phyloP scores from a whole-genome alignment of 2,329 filamentous ascomycete species.

The Falciphora oryzae region DNA sequence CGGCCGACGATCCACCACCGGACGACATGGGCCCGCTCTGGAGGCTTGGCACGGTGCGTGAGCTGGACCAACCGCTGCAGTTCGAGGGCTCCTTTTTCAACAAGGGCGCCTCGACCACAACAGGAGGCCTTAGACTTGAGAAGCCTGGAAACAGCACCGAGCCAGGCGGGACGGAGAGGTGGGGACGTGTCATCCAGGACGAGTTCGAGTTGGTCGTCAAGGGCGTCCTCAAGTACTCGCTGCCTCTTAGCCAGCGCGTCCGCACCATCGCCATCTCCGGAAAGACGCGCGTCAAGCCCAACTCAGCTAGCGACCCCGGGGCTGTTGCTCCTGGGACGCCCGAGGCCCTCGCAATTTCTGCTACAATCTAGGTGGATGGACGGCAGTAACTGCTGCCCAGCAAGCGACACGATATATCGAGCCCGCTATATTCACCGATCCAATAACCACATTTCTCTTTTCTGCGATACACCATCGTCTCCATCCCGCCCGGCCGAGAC shows the following conservation, averaged over 20 bases:
- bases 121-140: slow-evolving; percentile 74
- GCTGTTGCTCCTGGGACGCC: slow-evolving; percentile 19
- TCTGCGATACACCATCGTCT: not conserved
- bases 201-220: slow-evolving; percentile 91
- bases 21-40: slow-evolving; percentile 72
- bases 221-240: slow-evolving; percentile 78
- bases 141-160: slow-evolving; percentile 86
- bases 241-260: slow-evolving; percentile 55
- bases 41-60: slow-evolving; percentile 80
- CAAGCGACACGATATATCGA: not conserved
- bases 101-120: slow-evolving; percentile 62
- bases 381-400: not conserved
- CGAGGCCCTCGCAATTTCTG: slow-evolving; percentile 22
- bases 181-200: slow-evolving; percentile 85
- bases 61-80: slow-evolving; percentile 79
- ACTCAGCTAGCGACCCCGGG: slow-evolving; percentile 50
- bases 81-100: slow-evolving; percentile 90
- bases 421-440: not conserved
- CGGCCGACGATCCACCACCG: slow-evolving; percentile 51
- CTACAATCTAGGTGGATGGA: not conserved
- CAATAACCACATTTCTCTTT: not conserved
- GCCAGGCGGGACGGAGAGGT: slow-evolving; percentile 69
- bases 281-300: slow-evolving; percentile 54
- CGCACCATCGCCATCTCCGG: slow-evolving; percentile 56
- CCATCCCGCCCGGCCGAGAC: not conserved